phyloP scores from a whole-genome alignment of 306 rosid species.

The Clitoria ternatea region DNA sequence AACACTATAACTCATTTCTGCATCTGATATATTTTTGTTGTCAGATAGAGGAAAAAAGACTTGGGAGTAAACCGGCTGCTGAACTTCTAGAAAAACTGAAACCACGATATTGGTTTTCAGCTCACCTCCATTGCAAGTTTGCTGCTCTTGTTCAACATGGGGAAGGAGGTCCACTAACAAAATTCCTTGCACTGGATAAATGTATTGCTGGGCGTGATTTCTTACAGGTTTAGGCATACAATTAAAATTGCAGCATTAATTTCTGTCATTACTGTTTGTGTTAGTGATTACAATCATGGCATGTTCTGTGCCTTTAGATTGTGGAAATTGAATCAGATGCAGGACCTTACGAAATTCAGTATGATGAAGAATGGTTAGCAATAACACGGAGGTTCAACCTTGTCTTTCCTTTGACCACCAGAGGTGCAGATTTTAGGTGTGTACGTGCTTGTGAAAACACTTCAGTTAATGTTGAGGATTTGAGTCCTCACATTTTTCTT shows the following conservation, averaged over 20 bases:
- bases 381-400: slow-evolving; percentile 75
- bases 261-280: slow-evolving; percentile 14
- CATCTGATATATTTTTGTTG: slow-evolving; percentile 12
- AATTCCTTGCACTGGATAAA: slow-evolving; percentile 95
- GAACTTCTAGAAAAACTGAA: slow-evolving; percentile 75
- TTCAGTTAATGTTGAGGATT: slow-evolving; percentile 3
- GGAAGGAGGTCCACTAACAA: slow-evolving; percentile 77
- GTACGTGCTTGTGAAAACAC: slow-evolving; percentile 24
- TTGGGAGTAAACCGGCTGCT: slow-evolving; percentile 84
- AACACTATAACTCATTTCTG: background rate
- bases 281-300: slow-evolving; percentile 22
- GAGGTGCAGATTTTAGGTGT: slow-evolving; percentile 61
- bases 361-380: slow-evolving; percentile 95
- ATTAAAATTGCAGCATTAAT: background rate
- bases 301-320: slow-evolving; percentile 44
- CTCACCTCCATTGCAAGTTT: slow-evolving; percentile 93
- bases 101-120: slow-evolving; percentile 92
- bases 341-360: slow-evolving; percentile 81
- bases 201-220: slow-evolving; percentile 72
- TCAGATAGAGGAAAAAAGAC: slow-evolving; percentile 73
- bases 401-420: slow-evolving; percentile 60
- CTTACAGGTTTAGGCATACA: slow-evolving; percentile 65
- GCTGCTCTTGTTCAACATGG: slow-evolving; percentile 95
- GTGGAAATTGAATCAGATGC: slow-evolving; percentile 74
- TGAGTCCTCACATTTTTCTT: background rate